Conservation (phyloP, 495 filamentous ascomycete genomes). For the Aspergillus ostianus region DNA sequence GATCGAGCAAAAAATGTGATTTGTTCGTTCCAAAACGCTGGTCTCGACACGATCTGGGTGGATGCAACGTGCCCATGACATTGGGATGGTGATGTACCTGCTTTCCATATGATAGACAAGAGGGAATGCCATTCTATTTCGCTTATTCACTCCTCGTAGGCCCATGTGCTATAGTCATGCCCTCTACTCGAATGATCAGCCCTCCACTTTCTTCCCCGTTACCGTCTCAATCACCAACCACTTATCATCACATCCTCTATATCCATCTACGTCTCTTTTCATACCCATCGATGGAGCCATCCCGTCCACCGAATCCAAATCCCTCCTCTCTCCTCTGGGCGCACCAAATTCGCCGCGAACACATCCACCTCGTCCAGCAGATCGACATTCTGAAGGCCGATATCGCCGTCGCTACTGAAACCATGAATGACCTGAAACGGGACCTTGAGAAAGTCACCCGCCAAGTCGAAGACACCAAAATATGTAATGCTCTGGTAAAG, state of each 20-base stretch:
- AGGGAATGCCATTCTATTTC: constrained; percentile 33
- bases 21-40: constrained; percentile 34
- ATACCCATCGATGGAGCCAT: constrained; percentile 6
- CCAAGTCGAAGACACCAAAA: neutral
- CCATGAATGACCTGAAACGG: constrained; percentile 7
- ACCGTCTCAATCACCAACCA: neutral
- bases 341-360: constrained; percentile 35
- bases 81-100: constrained; percentile 33
- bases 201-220: neutral
- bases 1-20: constrained; percentile 45
- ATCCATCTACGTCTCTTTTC: neutral
- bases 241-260: neutral
- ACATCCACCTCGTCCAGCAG: constrained; percentile 25
- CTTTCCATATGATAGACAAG: constrained; percentile 31
- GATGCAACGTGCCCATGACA: constrained; percentile 24
- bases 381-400: constrained; percentile 12
- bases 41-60: constrained; percentile 10
- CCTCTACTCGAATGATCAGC: neutral
- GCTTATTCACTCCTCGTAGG: neutral
- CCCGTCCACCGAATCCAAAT: constrained; percentile 5
- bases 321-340: constrained; percentile 32
- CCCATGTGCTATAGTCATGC: neutral
- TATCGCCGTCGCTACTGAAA: constrained; percentile 12
- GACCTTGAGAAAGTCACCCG: constrained; percentile 7
- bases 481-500: neutral